Base-by-base conservation (phyloP, 306 rosid species). In the Abrus precatorius region DNA sequence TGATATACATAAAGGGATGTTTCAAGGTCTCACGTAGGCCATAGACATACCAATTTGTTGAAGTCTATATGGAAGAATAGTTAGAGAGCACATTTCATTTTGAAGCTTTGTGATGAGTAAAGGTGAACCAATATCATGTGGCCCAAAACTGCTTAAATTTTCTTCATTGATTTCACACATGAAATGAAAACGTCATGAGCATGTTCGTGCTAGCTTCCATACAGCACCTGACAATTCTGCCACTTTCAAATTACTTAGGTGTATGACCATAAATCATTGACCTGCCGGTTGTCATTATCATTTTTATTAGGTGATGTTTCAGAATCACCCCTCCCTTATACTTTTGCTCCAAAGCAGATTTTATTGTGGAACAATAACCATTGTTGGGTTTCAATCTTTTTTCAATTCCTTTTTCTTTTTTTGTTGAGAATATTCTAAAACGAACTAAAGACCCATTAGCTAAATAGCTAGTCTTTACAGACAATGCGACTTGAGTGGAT, bases 111-210 rank as follows among this genome's bases (percentile, higher is more conserved):
- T 48, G 45, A 59, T 38, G 2, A 52, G n/a, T 50, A 69, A 82
- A 82, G 72, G 59, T 62, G 74, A 76, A 68, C 52, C 74, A 76
- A 77, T 8, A 76, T 62, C 82, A 76, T 27, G 69, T 83, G 82
- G 28, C 71, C 47, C n/a, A 77, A 64, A 72, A 36, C 1, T 44
- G 55, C 55, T 20, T 66, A 69, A 10, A 67, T 77, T 63, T 65
- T 77, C 10, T 8, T n/a, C 9, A 44, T 69, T 69, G 76, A 60
- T 56, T 57, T 32, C 36, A 66, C 52, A 32, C 57, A n/a, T 56
- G 41, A 69, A 55, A 69, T 32, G 50, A 54, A 14, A 68, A 78
- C 68, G 67, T 30, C 44, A 48, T 30, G 9, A 36, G 49, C 65
- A 67, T 54, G 54, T 59, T 76, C 75, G n/a, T 5, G 57, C 57